phyloP scores from a whole-genome alignment of 2,329 filamentous ascomycete genomes.

The Aspergillus felis region DNA sequence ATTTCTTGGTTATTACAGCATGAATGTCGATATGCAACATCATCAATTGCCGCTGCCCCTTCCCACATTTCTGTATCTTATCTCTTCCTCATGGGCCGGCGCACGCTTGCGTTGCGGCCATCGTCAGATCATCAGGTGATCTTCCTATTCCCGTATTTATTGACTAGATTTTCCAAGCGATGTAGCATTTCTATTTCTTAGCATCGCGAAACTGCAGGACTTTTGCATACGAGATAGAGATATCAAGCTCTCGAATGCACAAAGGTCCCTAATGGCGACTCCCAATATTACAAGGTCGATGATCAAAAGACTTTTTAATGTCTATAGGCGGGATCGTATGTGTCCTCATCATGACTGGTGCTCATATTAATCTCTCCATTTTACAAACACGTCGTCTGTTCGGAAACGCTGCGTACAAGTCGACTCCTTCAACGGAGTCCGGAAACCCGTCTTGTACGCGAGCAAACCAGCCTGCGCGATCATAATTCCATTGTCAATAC shows the following conservation, averaged over 20 bases:
- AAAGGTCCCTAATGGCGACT: neutral
- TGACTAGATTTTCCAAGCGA: neutral
- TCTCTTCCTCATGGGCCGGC: neutral
- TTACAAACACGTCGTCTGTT: slow-evolving; percentile 75
- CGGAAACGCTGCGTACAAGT: slow-evolving; percentile 81
- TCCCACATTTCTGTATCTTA: neutral
- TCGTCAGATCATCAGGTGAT: neutral
- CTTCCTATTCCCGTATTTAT: neutral
- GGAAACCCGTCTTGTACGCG: slow-evolving; percentile 76
- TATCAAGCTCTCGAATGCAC: neutral
- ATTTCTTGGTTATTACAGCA: neutral
- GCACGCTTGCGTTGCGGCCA: neutral
- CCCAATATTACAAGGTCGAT: neutral
- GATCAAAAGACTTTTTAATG: neutral
- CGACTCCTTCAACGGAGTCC: slow-evolving; percentile 72
- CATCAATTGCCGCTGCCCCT: neutral
- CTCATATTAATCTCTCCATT: slow-evolving; percentile 62
- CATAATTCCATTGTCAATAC: slow-evolving; percentile 99
- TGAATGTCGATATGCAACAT: neutral
- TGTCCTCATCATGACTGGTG: slow-evolving; percentile 2
- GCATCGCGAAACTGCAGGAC: neutral
- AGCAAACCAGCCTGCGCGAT: slow-evolving; percentile 93
- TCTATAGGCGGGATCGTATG: slow-evolving; percentile 1
- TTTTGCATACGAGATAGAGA: neutral
- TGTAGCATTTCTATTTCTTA: neutral